Evolutionary conservation across 1,284 basidiomycete genomes (phyloP).

Genomic region (Heterobasidion irregulare): DNA sequence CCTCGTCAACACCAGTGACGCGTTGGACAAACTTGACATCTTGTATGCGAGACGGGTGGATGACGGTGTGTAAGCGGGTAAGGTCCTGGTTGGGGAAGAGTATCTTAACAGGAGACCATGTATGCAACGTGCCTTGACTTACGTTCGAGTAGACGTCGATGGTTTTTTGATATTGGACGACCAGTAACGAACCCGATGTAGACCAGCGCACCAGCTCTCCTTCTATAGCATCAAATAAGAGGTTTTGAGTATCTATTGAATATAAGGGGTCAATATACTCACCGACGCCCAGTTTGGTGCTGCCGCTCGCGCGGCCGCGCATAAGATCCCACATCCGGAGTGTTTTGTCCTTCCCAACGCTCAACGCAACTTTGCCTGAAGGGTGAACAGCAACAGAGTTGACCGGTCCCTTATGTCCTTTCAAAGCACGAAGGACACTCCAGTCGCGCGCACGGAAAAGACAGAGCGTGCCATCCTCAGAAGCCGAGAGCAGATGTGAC

Average conservation of each 20-base stretch:
- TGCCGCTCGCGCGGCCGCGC: slow-evolving; percentile 85
- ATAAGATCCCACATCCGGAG: slow-evolving; percentile 98
- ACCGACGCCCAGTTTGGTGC: slow-evolving; percentile 84
- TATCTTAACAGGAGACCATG: not conserved
- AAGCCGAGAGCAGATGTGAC: slow-evolving; percentile 84
- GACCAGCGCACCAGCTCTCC: slow-evolving; percentile 87
- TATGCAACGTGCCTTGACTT: slow-evolving; percentile 17
- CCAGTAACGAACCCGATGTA: slow-evolving; percentile 64
- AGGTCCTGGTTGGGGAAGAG: slow-evolving; percentile 43
- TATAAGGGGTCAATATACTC: slow-evolving; percentile 10
- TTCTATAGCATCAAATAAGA: slow-evolving; percentile 38
- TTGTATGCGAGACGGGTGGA: slow-evolving; percentile 74
- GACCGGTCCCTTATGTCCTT: slow-evolving; percentile 89
- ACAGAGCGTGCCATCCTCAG: slow-evolving; percentile 84
- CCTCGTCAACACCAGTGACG: slow-evolving; percentile 43
- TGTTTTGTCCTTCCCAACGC: slow-evolving; percentile 85
- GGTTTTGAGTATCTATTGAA: not conserved
- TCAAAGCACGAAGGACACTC: slow-evolving; percentile 81
- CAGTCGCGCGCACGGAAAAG: slow-evolving; percentile 92
- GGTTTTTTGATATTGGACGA: slow-evolving; percentile 69
- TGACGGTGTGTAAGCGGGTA: slow-evolving; percentile 60
- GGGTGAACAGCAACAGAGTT: slow-evolving; percentile 90
- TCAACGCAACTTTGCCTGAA: slow-evolving; percentile 84
- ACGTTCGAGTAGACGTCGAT: slow-evolving; percentile 80
- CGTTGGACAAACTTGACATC: slow-evolving; percentile 66